phyloP scores from a whole-genome alignment of 345 rosid species.

The Brassica carinata region DNA sequence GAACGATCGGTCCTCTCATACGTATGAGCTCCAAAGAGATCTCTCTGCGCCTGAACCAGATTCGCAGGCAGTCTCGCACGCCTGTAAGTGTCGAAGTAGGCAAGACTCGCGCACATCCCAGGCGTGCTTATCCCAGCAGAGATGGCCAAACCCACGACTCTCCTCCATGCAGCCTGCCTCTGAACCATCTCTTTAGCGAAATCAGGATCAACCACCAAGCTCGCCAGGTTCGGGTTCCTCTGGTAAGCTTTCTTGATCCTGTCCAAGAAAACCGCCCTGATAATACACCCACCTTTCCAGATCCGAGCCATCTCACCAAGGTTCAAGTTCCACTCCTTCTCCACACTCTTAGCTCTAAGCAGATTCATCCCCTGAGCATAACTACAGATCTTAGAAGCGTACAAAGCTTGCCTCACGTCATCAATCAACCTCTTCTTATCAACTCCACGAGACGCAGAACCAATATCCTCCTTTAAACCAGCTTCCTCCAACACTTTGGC shows the following conservation, averaged over 20 bases:
- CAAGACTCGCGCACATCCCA: background rate
- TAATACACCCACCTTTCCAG: constrained; percentile 53
- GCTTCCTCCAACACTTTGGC: constrained; percentile 64
- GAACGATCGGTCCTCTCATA: constrained; percentile 88
- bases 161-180: background rate
- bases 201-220: background rate
- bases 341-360: constrained; percentile 81
- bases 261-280: background rate
- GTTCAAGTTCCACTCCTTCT: constrained; percentile 82
- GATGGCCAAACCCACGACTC: background rate
- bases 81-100: constrained; percentile 31
- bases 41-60: constrained; percentile 97
- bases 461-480: background rate
- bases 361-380: constrained; percentile 71
- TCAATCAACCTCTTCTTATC: background rate
- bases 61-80: constrained; percentile 92
- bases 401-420: background rate
- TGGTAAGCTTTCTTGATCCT: background rate
- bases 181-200: background rate
- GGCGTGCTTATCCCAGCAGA: background rate
- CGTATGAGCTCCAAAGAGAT: constrained; percentile 95
- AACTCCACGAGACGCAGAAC: background rate
- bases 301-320: constrained; percentile 90
- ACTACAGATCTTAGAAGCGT: background rate
- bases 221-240: background rate